A percentile compares a stretch with the other conserved stretches of the same genome.
phyloP scores from a whole-genome alignment of 1,284 basidiomycete species.

The Melampsora abietis-canadensis region DNA sequence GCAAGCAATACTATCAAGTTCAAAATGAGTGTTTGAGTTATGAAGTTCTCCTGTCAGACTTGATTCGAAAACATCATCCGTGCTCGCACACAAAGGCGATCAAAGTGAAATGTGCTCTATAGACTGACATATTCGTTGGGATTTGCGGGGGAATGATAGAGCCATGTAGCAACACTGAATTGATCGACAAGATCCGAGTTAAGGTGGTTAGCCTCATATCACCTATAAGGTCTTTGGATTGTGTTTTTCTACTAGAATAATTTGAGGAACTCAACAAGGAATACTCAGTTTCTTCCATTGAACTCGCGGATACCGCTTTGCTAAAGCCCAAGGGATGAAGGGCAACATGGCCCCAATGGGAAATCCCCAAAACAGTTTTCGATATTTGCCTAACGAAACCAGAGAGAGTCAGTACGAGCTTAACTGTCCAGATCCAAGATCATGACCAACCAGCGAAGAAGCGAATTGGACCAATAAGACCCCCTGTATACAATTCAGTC shows the following conservation, averaged over 20 bases:
- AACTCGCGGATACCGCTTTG: conserved; percentile 46
- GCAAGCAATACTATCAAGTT: conserved; percentile 45
- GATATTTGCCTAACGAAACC: conserved; percentile 25
- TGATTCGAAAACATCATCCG: not conserved
- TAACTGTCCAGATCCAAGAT: not conserved
- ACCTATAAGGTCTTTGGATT: no score
- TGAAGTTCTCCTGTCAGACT: not conserved
- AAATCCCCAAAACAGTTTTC: conserved; percentile 49
- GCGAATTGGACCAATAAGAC: conserved; percentile 33
- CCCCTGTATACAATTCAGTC: conserved; percentile 25
- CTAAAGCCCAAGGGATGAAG: conserved; percentile 49
- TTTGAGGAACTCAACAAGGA: conserved; percentile 45
- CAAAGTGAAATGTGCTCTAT: not conserved
- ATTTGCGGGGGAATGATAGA: conserved; percentile 49
- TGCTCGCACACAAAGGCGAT: not conserved
- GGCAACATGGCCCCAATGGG: conserved; percentile 49
- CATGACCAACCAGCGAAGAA: conserved; percentile 37
- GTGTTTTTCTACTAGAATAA: not conserved
- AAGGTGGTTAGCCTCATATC: no score
- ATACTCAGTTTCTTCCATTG: conserved; percentile 48
- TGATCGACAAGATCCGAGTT: no score
- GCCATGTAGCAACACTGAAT: conserved; percentile 37
- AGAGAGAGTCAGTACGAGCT: not conserved
- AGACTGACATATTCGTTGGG: conserved; percentile 49
- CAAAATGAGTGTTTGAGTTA: not conserved